These are phyloP conservation scores for Chytriomyces sp. DNA, from an alignment of 192 early-diverging fungal species.

Conservation along the genomic window DNA sequence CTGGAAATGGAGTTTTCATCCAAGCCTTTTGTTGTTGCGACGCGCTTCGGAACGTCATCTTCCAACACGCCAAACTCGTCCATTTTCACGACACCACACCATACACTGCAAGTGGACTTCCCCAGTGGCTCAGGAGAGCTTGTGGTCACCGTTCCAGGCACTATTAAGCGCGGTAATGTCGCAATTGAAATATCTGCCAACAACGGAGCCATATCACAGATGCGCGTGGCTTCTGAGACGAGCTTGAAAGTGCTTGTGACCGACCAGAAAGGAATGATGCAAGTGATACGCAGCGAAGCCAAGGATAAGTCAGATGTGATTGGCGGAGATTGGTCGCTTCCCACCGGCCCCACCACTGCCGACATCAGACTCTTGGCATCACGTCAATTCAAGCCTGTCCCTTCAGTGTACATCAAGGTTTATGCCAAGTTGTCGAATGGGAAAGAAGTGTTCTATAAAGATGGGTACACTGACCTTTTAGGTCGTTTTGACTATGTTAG, in stretches of 20 bases:
- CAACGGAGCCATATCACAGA: conserved; percentile 12
- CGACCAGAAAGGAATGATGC: conserved; percentile 22
- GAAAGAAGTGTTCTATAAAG: conserved; percentile 26
- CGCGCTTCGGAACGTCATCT: conserved; percentile 2
- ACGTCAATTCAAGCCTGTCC: conserved; percentile 12
- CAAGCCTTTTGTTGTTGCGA: conserved; percentile 6
- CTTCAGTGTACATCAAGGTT: conserved; percentile 18
- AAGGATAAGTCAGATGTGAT: background rate
- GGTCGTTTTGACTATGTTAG: conserved; percentile 32
- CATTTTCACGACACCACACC: conserved; percentile 14
- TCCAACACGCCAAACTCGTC: background rate
- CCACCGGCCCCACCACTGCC: background rate
- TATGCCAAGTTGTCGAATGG: conserved; percentile 15
- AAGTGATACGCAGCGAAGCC: background rate
- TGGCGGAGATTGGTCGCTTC: conserved; percentile 1
- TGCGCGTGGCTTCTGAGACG: conserved; percentile 12
- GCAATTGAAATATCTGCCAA: conserved; percentile 21
- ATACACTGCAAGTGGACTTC: conserved; percentile 10
- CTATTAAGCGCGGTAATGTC: conserved; percentile 5
- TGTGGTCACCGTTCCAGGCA: conserved; percentile 1
- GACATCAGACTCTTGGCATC: conserved; percentile 6
- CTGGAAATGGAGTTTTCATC: conserved; percentile 30
- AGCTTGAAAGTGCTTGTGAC: conserved; percentile 1
- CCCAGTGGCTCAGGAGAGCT: conserved; percentile 18
- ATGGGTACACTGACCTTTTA: conserved; percentile 25